Base-by-base conservation (phyloP, 768 basidiomycete species). In the Russula lepida region DNA sequence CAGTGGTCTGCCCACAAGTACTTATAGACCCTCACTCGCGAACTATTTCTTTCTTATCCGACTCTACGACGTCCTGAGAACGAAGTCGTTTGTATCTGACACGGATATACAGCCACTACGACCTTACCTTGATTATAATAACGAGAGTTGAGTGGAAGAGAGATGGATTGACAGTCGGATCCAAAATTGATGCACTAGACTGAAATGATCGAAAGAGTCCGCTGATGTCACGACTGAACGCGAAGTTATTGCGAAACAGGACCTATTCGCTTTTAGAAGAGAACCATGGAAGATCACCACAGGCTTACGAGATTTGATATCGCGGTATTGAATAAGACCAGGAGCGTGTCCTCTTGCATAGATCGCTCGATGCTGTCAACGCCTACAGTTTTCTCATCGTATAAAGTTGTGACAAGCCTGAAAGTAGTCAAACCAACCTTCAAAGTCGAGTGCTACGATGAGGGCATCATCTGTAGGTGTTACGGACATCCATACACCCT, bases 401-500 rank as follows among this genome's bases (percentile, higher is more conserved):
- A 21, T 35, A 4, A 63, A 9, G 41, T 35, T 30, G 6, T 25
- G 30, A 54, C 25, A 27, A 12, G n/a, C 25, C 5, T n/a, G 46
- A 37, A 25, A 17, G 19, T 30, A 15, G 21, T 6, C 17, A 15
- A 60, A 25, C n/a, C 47, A 17, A 77, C 84, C 84, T 76, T 85
- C 84, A 48, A 85, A 85, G 63, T 85, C 84, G 6, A 85, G 74
- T 3, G 84, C 79, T 0, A 85, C 82, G 11, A 85, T 72, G 11
- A 85, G 66, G 0, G 70, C 70, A 25, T 82, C 78, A 50, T 78
- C 72, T 0, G 83, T 84, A 0, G 84, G 84, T 1, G 84, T 83
- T 8, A 82, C 81, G 0, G 83, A 84, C 78, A 85, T 80, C 84
- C 84, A 85, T 2, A 84, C 81, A 5, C 84, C 83, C 71, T 84